Evolutionary conservation across 345 rosid species (phyloP), one percentile per base, ranked within the genome.

Genomic region (Crucihimalaya himalaica): DNA sequence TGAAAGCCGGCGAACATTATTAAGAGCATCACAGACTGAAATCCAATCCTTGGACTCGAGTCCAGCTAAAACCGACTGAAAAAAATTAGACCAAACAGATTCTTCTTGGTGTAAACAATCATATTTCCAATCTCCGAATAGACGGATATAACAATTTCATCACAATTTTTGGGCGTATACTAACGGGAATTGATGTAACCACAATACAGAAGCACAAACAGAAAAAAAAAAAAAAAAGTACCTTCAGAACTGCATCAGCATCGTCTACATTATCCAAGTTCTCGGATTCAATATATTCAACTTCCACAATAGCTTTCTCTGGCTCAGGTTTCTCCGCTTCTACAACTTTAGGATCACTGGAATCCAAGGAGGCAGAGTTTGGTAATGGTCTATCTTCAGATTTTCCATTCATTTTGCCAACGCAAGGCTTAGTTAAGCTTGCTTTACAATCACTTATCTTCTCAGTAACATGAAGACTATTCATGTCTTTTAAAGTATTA

Each of bases 31-130:
- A 82, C 96, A 91, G 69, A 85, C 85, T 61, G 78, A 63, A 69
- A 88, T 78, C 98, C 98, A 94, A 72, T 91, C 90, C 75, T 89
- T 94, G 70, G 98, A 94, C 70, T 89, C 93, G 19, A 90, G 83
- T 43, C 93, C 96, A 76, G 84, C 71, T 51, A 91, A 53, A 68
- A 91, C 87, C n/a, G 78, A 68, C 94, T 88, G 84, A 60, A 63
- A 56, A 45, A 47, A 27, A 50, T 31, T 34, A 63, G 46, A 70
- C 28, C 43, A 70, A 76, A 64, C 56, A 21, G 52, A 64, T 43
- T 55, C 9, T 3, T 75, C 35, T 50, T 37, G 52, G 43, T 21
- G 35, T 63, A 69, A 69, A 63, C n/a, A 76, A 58, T 28, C 39
- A 28, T 31, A 29, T 20, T 29, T 16, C 39, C 56, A 61, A 20